Conservation (phyloP, 2,329 filamentous ascomycete genomes). For the Sporothrix schenckii region DNA sequence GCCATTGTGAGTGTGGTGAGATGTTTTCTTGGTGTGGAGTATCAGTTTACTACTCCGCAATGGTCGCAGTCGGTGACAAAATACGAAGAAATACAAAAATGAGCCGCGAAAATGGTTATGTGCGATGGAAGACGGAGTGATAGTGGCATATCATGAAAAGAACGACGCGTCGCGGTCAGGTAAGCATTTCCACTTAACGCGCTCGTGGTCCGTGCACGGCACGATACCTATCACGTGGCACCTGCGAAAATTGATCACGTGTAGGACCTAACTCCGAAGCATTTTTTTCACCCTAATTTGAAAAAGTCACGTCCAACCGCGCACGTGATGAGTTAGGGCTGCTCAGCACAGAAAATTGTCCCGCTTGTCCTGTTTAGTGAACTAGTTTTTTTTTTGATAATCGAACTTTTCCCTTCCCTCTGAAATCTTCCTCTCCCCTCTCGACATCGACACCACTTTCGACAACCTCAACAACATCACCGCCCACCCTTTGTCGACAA, state of each 20-base stretch:
- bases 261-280: not conserved
- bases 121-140: not conserved
- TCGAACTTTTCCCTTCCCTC: slow-evolving; percentile 30
- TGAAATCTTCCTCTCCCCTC: slow-evolving; percentile 25
- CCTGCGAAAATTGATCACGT: not conserved
- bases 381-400: slow-evolving; percentile 32
- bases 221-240: slow-evolving; percentile 23
- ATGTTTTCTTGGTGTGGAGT: not conserved
- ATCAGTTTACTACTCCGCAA: too few species aligned
- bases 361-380: slow-evolving; percentile 27
- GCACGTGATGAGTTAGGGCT: slow-evolving; percentile 36
- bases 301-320: not conserved
- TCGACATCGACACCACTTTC: slow-evolving; percentile 31
- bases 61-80: not conserved
- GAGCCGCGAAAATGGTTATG: not conserved
- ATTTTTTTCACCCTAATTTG: not conserved
- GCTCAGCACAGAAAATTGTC: slow-evolving; percentile 33
- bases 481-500: slow-evolving; percentile 30
- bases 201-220: slow-evolving; percentile 28
- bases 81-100: not conserved
- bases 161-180: slow-evolving; percentile 33
- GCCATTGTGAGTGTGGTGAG: slow-evolving; percentile 53
- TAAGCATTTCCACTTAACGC: slow-evolving; percentile 32
- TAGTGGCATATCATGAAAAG: slow-evolving; percentile 14
- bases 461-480: slow-evolving; percentile 32